Base-by-base conservation (phyloP, 1,284 basidiomycete genomes). In the Boletus smithii region DNA sequence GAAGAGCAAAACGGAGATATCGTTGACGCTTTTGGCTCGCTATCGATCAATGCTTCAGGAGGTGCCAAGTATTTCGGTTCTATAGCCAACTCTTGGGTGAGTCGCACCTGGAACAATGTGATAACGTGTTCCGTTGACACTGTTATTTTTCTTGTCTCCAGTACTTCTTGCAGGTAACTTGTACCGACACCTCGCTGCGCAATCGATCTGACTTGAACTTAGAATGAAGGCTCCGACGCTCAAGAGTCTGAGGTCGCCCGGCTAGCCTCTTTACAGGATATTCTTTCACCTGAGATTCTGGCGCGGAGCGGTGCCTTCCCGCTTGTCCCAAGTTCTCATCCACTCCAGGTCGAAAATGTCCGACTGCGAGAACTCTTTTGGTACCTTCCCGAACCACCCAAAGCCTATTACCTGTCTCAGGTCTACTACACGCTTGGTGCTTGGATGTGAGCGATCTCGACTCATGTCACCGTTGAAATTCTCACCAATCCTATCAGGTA, bases 61-160 rank as follows among this genome's bases (percentile, higher is more conserved):
- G 77, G 79, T 35, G 77, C 84, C 17, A 87, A 83, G 57, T 88
- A 85, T 59, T 87, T 77, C 55, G 86, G 85, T 4, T 81, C 82
- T 33, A 83, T 76, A 23, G 86, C 86, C 17, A 87, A 82, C 52
- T 88, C 86, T n/a, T 85, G 78, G 77, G 85, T 88, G 56, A 50
- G 59, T 6, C 23, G 1, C 34, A 5, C 14, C 17, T 39, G 5
- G 14, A 22, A 26, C 29, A 13, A n/a, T 8, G 4, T 8, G 1
- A 8, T 11, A 7, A 3, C 5, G 7, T 11, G 7, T 39, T 9
- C 44, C 20, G 32, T 29, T 51, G n/a, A 51, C 42, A 3, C 43
- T 34, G 40, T 20, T 7, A 9, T 34, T n/a, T 42, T 29, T 33
- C 13, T 8, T n/a, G n/a, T n/a, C n/a, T n/a, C 26, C 54, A 88